Evolutionary conservation across 2,329 filamentous ascomycete species (phyloP).

Genomic region (Emergomyces africanus): DNA sequence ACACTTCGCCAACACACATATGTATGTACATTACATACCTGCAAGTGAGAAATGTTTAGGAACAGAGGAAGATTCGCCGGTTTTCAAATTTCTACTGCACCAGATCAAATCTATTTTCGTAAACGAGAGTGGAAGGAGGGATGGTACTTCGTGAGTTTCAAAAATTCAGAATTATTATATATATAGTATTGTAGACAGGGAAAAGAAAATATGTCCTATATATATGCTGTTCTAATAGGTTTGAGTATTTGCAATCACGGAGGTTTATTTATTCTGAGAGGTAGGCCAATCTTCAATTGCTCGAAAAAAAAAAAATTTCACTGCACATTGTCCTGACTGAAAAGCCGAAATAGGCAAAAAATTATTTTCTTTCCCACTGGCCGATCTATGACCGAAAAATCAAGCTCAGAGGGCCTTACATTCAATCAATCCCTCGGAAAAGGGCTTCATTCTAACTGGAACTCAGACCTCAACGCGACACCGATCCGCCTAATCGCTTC

Average conservation of each 20-base stretch:
- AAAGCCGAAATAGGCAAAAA: background rate
- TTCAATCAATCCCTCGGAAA: background rate
- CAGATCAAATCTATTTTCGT: background rate
- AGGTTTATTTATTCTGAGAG: background rate
- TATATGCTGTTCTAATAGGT: background rate
- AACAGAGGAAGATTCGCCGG: no score
- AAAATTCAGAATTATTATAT: no score
- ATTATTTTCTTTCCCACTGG: no score
- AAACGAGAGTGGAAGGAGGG: background rate
- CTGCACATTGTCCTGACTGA: background rate
- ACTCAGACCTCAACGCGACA: slow-evolving; percentile 53
- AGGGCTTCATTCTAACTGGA: slow-evolving; percentile 30
- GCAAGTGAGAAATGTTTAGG: no score
- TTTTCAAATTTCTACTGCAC: no score
- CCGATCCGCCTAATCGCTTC: slow-evolving; percentile 66
- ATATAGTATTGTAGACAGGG: no score
- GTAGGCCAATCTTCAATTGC: background rate
- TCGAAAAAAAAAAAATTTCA: background rate
- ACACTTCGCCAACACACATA: no score
- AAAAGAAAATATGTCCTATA: background rate
- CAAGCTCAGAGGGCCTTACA: background rate
- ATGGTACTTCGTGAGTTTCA: no score
- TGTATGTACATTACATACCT: no score
- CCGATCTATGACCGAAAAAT: background rate
- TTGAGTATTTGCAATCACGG: background rate